Evolutionary conservation across 305 asterid species (phyloP), one percentile per base, ranked within the genome.

Genomic region (Salvia sclarea): DNA sequence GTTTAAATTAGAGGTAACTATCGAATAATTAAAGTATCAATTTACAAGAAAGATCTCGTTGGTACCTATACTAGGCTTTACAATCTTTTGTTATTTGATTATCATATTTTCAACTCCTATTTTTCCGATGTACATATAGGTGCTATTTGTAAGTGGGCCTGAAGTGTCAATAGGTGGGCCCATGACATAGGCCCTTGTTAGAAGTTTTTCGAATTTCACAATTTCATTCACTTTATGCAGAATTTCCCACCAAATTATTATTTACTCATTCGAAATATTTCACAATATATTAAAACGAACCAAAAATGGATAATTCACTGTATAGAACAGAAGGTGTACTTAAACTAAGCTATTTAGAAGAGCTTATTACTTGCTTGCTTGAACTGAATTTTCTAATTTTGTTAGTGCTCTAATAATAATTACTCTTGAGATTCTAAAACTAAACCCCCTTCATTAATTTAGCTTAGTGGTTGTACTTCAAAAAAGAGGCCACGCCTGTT

Each of bases 61-160:
- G 41, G 3, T 35, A 35, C 41, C 41, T 33, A 33, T 33, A 6
- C 5, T 33, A 33, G 38, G 48, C 48, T 43, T n/a, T 3, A 43
- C 18, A 43, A 13, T 41, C 14, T 41, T 13, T 37, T 37, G 11
- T 8, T 8, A 25, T 25, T 25, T 25, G 31, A 25, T 25, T 25
- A 25, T 38, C 2, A n/a, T n/a, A 8, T 16, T 9, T 8, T 2
- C 0, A 18, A 18, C 12, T 17, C 5, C 30, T 49, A 48, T 48
- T 21, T 17, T 17, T 48, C 28, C 1, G 11, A 21, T 6, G 56
- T 9, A n/a, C n/a, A 49, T 1, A 18, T 0, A 49, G 10, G 17
- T 47, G 6, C 2, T 20, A 49, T 16, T 11, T 61, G 20, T 12
- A n/a, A 33, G 48, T 71, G 65, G 70, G 70, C 70, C 64, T 7